Percentiles rank a stretch among this genome's conserved stretches.
These are phyloP conservation scores for Aspergillus costaricaensis DNA, from an alignment of 2,329 filamentous ascomycete genomes.

Conservation along the genomic window DNA sequence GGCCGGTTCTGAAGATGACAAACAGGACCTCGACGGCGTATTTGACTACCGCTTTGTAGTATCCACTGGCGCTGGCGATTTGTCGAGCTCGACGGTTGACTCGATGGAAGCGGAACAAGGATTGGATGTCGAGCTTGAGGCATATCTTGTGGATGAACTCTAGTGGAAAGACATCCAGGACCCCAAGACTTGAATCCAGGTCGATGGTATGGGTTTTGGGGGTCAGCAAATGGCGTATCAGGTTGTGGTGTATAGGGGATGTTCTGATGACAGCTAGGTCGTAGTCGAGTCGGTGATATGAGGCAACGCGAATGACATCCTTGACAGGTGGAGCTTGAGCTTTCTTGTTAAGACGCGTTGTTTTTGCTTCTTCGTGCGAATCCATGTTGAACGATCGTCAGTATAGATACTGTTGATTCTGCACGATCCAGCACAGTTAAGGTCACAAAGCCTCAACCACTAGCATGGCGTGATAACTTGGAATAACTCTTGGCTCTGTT, in stretches of 20 bases:
- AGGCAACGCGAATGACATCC: neutral
- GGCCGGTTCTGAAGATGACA: neutral
- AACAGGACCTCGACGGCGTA: neutral
- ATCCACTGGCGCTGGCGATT: neutral
- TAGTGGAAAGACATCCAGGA: neutral
- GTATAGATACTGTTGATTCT: too few relatives aligned
- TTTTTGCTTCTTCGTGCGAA: neutral
- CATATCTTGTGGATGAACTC: neutral
- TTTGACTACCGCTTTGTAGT: neutral
- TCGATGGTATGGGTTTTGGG: neutral
- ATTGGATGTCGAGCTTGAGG: neutral
- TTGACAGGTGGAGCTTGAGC: neutral
- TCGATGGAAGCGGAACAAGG: neutral
- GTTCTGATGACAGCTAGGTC: neutral
- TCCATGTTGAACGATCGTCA: neutral
- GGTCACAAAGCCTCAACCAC: too few relatives aligned
- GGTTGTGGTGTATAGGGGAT: neutral
- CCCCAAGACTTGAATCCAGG: neutral
- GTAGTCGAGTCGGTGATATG: neutral
- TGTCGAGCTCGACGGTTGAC: neutral
- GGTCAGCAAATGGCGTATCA: neutral
- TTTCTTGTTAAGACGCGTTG: neutral
- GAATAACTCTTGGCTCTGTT: too few relatives aligned
- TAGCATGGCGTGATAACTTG: too few relatives aligned
- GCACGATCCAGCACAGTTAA: too few relatives aligned